Base-by-base conservation (phyloP, 2,329 filamentous ascomycete genomes). In the Cercospora canescens region DNA sequence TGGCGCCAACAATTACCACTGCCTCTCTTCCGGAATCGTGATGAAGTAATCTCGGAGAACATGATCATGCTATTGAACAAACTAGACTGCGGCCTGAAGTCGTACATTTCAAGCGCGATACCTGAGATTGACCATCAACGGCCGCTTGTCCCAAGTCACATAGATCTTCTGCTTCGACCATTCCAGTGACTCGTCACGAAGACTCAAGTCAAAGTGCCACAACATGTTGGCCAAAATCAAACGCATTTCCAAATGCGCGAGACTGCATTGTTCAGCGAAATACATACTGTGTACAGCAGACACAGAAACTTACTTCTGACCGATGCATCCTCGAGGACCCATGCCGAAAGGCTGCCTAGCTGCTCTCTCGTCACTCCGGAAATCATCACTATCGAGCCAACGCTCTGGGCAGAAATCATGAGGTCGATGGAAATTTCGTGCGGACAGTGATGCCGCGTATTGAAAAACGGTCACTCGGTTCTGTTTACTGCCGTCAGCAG, bases 151-250 rank as follows among this genome's bases (percentile, higher is more conserved):
- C 74, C 74, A 77, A 12, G 77, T 54, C 1, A 67, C 60, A 45
- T 68, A 77, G 6, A 74, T 64, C 54, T 73, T 74, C 68, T 78
- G 76, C n/a, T 77, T 66, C 3, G 52, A 60, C 76, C 76, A 78
- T 6, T 70, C 64, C 12, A 58, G 52, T 28, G 69, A 71, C 64
- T 77, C 72, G 8, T 68, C 63, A 48, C 69, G 69, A 32, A 76
- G 52, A 58, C 71, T 39, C 45, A 77, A 11, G 65, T 83, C 78
- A 63, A 82, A 82, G 5, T 74, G 68, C 61, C 73, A 78, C 11
- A 82, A 41, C 2, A 79, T 9, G 32, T 12, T 8, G 14, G 58
- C 60, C 2, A 64, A 39, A 16, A 68, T 62, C 16, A 68, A 18
- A 16, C 63, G 32, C 66, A 68, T 65, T 26, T 63, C 56, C 50